Percentiles rank a stretch among this genome's conserved stretches.
phyloP scores from a whole-genome alignment of 2,329 filamentous ascomycete species.

The Beauveria pseudobassiana region DNA sequence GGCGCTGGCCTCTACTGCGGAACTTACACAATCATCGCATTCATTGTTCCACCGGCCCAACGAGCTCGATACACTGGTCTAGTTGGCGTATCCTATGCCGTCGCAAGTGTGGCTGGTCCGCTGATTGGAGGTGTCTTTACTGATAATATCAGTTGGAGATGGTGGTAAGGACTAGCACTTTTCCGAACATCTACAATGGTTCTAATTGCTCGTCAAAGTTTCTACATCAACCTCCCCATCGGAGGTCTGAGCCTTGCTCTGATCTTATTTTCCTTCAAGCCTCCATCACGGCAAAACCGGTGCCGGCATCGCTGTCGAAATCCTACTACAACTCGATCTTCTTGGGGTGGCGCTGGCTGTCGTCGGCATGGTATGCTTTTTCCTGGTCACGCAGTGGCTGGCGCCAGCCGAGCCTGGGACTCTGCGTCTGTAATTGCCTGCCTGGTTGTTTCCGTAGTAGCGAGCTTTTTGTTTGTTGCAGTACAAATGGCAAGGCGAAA shows the following conservation, averaged over 20 bases:
- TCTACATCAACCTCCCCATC: slow-evolving; percentile 22
- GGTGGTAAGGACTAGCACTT: not conserved
- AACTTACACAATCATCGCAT: slow-evolving; percentile 34
- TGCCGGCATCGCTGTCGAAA: slow-evolving; percentile 24
- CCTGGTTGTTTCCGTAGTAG: slow-evolving; percentile 22
- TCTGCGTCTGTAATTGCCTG: slow-evolving; percentile 26
- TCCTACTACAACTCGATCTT: slow-evolving; percentile 24
- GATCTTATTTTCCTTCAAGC: slow-evolving; percentile 25
- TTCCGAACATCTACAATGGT: not conserved
- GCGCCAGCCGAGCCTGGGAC: slow-evolving; percentile 30
- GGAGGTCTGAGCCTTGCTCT: slow-evolving; percentile 13
- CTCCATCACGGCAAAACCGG: slow-evolving; percentile 25
- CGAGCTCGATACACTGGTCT: slow-evolving; percentile 17
- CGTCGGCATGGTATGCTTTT: slow-evolving; percentile 28
- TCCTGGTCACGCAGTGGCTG: slow-evolving; percentile 36
- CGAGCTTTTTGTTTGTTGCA: slow-evolving; percentile 21
- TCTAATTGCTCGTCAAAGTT: slow-evolving; percentile 1
- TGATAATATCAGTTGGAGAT: slow-evolving; percentile 9
- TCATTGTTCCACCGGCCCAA: slow-evolving; percentile 19
- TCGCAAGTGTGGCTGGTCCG: slow-evolving; percentile 18
- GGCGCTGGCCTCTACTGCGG: slow-evolving; percentile 37
- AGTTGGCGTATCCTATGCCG: slow-evolving; percentile 16
- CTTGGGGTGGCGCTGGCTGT: slow-evolving; percentile 28
- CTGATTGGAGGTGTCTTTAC: slow-evolving; percentile 20
- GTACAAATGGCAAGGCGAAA: slow-evolving; percentile 1